phyloP scores from a whole-genome alignment of 148 eudicot genomes.

The Rhododendron vialii region DNA sequence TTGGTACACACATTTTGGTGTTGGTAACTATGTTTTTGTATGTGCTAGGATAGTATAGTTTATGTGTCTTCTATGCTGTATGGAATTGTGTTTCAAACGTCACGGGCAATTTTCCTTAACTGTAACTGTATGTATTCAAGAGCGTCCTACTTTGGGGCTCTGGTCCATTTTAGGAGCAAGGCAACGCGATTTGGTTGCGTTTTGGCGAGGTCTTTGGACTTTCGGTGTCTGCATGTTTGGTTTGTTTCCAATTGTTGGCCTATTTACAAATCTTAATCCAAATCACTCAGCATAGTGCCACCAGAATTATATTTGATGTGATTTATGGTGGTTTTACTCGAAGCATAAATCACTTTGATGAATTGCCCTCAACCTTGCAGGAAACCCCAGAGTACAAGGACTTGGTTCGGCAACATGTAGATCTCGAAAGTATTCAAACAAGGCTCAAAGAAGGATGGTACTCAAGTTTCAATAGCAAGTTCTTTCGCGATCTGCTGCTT shows the following conservation, averaged over 20 bases:
- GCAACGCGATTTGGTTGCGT: background rate
- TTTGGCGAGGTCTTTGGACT: background rate
- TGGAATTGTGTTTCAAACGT: background rate
- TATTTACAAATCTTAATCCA: background rate
- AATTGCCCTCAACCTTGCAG: conserved; percentile 23
- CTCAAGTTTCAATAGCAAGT: conserved; percentile 29
- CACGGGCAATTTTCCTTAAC: background rate
- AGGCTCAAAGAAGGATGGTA: conserved; percentile 52
- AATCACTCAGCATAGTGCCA: background rate
- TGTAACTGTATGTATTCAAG: background rate
- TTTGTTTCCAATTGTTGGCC: background rate
- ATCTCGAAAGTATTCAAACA: conserved; percentile 34
- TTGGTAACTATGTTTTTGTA: too few relatives aligned
- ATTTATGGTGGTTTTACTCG: background rate
- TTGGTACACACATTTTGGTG: too few relatives aligned
- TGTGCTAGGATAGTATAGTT: too few relatives aligned
- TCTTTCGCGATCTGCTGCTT: conserved; percentile 57
- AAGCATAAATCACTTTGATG: background rate
- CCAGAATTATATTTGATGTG: background rate
- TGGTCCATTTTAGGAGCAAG: background rate
- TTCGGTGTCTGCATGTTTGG: background rate
- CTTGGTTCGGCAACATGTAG: conserved; percentile 49
- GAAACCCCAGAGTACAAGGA: conserved; percentile 34
- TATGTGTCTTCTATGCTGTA: background rate
- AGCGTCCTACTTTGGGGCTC: background rate